Percentiles rank a stretch among this genome's conserved stretches.
Conservation (phyloP, 441 rosid genomes). For the Jatropha podagrica region DNA sequence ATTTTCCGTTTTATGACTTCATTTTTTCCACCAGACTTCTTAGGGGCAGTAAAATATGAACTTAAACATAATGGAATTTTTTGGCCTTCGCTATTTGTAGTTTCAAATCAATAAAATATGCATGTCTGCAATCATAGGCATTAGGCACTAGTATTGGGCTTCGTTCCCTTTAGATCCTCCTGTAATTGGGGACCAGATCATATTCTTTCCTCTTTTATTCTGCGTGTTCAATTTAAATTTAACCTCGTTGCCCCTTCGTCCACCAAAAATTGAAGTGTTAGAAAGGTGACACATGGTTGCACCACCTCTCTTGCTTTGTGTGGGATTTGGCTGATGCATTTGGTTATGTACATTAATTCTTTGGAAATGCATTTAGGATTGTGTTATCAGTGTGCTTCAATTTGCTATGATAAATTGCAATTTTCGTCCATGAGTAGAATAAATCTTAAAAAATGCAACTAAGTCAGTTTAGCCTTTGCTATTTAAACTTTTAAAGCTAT, state of each 20-base stretch:
- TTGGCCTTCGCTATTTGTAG: background rate
- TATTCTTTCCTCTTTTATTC: background rate
- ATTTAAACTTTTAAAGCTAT: background rate
- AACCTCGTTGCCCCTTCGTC: background rate
- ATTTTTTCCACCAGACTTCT: background rate
- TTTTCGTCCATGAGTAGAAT: background rate
- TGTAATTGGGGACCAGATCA: background rate
- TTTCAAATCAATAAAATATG: background rate
- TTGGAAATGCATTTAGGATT: background rate
- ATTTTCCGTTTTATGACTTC: background rate
- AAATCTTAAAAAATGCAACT: background rate
- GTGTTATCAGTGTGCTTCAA: background rate
- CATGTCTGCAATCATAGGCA: background rate
- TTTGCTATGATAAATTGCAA: background rate
- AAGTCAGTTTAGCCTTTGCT: background rate
- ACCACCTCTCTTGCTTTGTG: background rate
- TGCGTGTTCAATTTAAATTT: background rate
- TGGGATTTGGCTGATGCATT: background rate
- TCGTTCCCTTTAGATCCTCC: background rate
- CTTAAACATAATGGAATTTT: background rate
- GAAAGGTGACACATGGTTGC: background rate
- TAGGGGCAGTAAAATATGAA: background rate
- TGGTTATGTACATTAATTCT: background rate
- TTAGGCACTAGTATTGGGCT: background rate
- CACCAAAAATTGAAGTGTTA: background rate